Evolutionary conservation across 305 asterid species (phyloP).

Genomic region (Petunia hybrid): DNA sequence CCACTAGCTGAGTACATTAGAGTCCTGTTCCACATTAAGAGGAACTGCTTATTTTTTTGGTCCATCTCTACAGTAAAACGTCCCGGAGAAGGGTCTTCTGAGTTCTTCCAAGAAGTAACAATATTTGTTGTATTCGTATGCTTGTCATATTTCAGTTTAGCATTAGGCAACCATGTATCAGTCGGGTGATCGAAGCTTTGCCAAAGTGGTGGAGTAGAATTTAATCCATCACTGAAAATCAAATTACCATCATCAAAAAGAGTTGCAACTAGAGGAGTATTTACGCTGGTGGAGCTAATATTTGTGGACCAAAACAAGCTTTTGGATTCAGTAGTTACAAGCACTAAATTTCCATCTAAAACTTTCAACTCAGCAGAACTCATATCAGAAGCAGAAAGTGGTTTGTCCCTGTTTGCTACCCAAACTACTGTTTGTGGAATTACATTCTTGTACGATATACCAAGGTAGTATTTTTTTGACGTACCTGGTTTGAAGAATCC

Average conservation of each 20-base stretch:
- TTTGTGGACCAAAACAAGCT: slow-evolving; percentile 13
- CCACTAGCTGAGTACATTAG: slow-evolving; percentile 42
- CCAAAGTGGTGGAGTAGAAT: slow-evolving; percentile 33
- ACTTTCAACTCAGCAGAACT: slow-evolving; percentile 5
- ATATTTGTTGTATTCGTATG: not conserved
- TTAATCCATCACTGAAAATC: slow-evolving; percentile 28
- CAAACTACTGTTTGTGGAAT: slow-evolving; percentile 35
- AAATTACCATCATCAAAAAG: slow-evolving; percentile 34
- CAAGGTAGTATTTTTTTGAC: not conserved
- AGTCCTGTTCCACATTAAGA: slow-evolving; percentile 45
- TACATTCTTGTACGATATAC: slow-evolving; percentile 40
- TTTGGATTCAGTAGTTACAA: slow-evolving; percentile 13
- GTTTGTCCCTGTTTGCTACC: slow-evolving; percentile 43
- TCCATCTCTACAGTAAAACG: slow-evolving; percentile 50
- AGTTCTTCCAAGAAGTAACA: slow-evolving; percentile 34
- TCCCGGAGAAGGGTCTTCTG: slow-evolving; percentile 58
- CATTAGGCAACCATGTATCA: slow-evolving; percentile 37
- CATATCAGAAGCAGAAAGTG: slow-evolving; percentile 21
- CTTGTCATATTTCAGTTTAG: slow-evolving; percentile 7
- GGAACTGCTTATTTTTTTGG: slow-evolving; percentile 38
- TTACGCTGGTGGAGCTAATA: not conserved
- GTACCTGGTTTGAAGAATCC: slow-evolving; percentile 38
- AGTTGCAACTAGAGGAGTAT: not conserved
- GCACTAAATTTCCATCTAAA: slow-evolving; percentile 28
- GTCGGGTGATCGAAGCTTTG: slow-evolving; percentile 37